phyloP scores from a whole-genome alignment of 2,329 filamentous ascomycete species.

The Escovopsis weberi region DNA sequence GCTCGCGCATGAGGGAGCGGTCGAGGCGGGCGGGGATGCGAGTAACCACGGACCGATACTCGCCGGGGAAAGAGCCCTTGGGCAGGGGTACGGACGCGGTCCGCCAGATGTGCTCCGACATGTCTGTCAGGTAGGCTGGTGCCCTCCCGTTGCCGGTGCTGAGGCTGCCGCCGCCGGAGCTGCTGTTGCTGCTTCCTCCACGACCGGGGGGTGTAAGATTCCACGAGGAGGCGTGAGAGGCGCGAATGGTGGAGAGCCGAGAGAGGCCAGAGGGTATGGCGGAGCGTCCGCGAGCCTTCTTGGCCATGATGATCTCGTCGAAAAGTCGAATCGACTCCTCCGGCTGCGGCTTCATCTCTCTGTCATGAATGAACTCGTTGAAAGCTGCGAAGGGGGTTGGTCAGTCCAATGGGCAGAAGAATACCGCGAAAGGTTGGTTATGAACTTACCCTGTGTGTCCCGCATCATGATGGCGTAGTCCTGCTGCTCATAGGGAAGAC shows the following conservation, averaged over 20 bases:
- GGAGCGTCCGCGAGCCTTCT: slow-evolving; percentile 51
- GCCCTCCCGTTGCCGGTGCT: slow-evolving; percentile 23
- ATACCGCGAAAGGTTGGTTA: not conserved
- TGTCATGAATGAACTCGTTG: slow-evolving; percentile 74
- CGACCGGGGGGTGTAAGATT: slow-evolving; percentile 22
- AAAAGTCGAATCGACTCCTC: slow-evolving; percentile 61
- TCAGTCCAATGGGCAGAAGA: slow-evolving; percentile 1
- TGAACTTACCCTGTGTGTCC: slow-evolving; percentile 46
- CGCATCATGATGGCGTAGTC: slow-evolving; percentile 50
- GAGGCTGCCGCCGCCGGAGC: too few species aligned
- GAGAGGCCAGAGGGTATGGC: slow-evolving; percentile 51
- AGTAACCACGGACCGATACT: slow-evolving; percentile 46
- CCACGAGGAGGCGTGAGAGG: slow-evolving; percentile 34
- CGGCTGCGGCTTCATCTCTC: slow-evolving; percentile 49
- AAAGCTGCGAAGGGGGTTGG: slow-evolving; percentile 27
- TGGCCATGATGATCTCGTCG: slow-evolving; percentile 72
- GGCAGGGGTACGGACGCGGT: slow-evolving; percentile 46
- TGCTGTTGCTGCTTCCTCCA: too few species aligned
- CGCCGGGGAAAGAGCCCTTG: slow-evolving; percentile 46
- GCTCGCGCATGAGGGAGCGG: slow-evolving; percentile 77
- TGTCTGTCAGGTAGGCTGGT: slow-evolving; percentile 54
- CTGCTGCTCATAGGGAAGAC: slow-evolving; percentile 50
- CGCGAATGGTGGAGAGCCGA: slow-evolving; percentile 44
- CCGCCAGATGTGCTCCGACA: slow-evolving; percentile 66
- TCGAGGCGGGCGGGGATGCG: slow-evolving; percentile 74